phyloP scores from a whole-genome alignment of 768 basidiomycete genomes.

The Psilocybe cyanescens region DNA sequence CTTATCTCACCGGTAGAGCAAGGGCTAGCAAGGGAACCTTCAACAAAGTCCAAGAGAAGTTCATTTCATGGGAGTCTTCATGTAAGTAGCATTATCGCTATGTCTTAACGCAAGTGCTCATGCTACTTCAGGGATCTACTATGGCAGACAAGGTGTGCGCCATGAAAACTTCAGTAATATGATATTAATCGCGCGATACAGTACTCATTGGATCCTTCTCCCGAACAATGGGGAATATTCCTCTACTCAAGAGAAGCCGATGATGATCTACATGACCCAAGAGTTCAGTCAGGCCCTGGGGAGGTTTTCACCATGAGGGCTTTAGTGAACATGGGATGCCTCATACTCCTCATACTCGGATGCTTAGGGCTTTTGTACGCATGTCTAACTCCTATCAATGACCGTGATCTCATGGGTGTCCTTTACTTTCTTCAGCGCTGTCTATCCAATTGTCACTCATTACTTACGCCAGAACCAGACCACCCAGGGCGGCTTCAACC shows the following conservation, averaged over 20 bases:
- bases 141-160: constrained; percentile 30
- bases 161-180: not conserved
- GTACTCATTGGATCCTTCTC: constrained; percentile 47
- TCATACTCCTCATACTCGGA: constrained; percentile 54
- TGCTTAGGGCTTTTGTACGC: constrained; percentile 63
- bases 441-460: constrained; percentile 54
- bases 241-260: constrained; percentile 57
- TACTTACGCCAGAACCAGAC: constrained; percentile 43
- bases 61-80: not conserved
- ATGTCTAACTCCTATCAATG: not conserved
- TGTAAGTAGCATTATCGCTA: not conserved
- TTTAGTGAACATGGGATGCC: constrained; percentile 67
- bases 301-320: constrained; percentile 65
- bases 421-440: not conserved
- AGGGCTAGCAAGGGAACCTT: not conserved
- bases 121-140: constrained; percentile 17
- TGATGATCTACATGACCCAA: constrained; percentile 66
- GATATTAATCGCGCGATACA: constrained; percentile 13
- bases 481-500: constrained; percentile 61
- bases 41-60: constrained; percentile 14
- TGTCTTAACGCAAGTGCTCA: not conserved
- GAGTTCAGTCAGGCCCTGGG: constrained; percentile 39
- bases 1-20: not conserved
- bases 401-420: not conserved
- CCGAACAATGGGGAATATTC: constrained; percentile 51